phyloP scores from a whole-genome alignment of 345 rosid species.

The Psidium guajava region DNA sequence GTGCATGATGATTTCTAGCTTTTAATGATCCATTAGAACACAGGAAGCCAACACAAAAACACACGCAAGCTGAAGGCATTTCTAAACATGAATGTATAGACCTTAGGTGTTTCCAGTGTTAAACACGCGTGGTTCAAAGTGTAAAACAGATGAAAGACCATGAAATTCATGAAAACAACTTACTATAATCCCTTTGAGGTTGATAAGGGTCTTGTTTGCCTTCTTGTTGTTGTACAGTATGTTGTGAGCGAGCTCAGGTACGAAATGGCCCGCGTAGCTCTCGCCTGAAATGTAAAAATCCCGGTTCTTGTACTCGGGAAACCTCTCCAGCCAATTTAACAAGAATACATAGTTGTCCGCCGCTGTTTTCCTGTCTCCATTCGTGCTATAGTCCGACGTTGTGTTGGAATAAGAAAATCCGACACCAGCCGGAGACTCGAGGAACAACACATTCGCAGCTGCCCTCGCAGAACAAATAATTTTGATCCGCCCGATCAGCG shows the following conservation, averaged over 20 bases:
- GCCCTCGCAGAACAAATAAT: background rate
- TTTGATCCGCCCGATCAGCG: background rate
- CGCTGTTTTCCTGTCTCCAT: conserved; percentile 51
- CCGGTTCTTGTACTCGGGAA: conserved; percentile 62
- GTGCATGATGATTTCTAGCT: background rate
- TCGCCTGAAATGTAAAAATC: conserved; percentile 75
- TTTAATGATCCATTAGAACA: too few relatives aligned
- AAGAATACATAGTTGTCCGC: conserved; percentile 52
- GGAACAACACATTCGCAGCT: conserved; percentile 42
- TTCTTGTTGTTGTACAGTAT: conserved; percentile 39
- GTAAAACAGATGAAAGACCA: background rate
- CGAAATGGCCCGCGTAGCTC: conserved; percentile 86
- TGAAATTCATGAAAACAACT: background rate
- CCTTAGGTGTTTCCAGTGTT: background rate
- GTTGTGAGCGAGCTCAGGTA: conserved; percentile 62
- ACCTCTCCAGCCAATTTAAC: conserved; percentile 70
- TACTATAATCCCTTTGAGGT: conserved; percentile 74
- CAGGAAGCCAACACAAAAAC: background rate
- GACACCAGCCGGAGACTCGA: conserved; percentile 79
- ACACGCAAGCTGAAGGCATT: background rate
- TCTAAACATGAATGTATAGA: too few relatives aligned
- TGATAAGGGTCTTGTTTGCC: conserved; percentile 29
- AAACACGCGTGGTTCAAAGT: background rate
- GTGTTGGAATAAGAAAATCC: conserved; percentile 78
- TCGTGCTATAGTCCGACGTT: conserved; percentile 28